Evolutionary conservation across 305 asterid genomes (phyloP).

Genomic region (Fraxinus xanthoxyloides): DNA sequence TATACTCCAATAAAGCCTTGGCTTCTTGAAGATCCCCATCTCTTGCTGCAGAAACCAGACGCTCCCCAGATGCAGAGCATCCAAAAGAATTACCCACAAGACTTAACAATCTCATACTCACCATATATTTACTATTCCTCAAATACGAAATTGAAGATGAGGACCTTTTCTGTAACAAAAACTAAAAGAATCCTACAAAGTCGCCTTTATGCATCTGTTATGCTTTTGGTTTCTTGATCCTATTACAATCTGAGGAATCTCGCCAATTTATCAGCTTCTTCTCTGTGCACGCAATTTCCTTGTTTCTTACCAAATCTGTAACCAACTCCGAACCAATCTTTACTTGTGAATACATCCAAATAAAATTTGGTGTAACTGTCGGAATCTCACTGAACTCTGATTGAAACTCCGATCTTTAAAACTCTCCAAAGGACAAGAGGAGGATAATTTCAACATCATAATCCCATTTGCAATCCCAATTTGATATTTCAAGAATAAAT

Average conservation of each 20-base stretch:
- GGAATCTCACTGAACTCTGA: constrained; percentile 32
- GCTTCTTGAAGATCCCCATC: constrained; percentile 95
- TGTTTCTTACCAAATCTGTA: constrained; percentile 42
- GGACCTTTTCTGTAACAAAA: constrained; percentile 6
- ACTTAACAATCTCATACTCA: constrained; percentile 61
- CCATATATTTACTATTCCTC: constrained; percentile 29
- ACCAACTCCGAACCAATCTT: constrained; percentile 37
- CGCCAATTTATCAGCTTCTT: constrained; percentile 25
- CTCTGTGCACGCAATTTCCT: constrained; percentile 26
- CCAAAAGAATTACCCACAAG: constrained; percentile 89
- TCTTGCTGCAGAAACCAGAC: constrained; percentile 89
- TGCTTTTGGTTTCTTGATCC: constrained; percentile 19
- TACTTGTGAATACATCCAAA: constrained; percentile 32
- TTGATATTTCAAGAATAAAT: constrained; percentile 33
- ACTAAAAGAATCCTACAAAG: not conserved
- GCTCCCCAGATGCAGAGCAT: constrained; percentile 90
- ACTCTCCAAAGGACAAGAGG: constrained; percentile 16
- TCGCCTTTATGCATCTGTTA: constrained; percentile 7
- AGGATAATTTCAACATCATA: constrained; percentile 32
- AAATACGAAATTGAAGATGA: constrained; percentile 6
- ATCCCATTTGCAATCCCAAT: constrained; percentile 29
- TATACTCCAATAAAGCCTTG: constrained; percentile 79
- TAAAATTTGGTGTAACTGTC: constrained; percentile 28
- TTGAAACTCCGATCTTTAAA: constrained; percentile 25
- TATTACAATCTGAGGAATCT: constrained; percentile 22